Conservation (phyloP, 2,329 filamentous ascomycete genomes). For the Bimuria novae-zelandiae region DNA sequence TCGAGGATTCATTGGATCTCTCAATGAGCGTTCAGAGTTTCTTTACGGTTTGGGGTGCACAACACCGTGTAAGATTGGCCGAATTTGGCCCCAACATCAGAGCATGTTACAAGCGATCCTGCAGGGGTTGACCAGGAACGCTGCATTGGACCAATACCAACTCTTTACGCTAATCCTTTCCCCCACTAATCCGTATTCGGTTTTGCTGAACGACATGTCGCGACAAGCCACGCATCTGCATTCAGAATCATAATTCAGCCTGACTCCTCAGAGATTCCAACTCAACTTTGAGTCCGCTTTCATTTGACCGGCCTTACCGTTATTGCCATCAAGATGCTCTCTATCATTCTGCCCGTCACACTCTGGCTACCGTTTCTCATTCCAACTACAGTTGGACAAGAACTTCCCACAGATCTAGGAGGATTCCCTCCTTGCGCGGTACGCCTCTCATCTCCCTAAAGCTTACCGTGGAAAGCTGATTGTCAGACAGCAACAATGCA, state of each 20-base stretch:
- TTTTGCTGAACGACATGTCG: background rate
- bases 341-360: background rate
- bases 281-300: background rate
- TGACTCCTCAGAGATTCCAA: background rate
- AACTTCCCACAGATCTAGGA: background rate
- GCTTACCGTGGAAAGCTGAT: background rate
- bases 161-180: background rate
- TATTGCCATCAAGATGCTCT: background rate
- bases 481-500: conserved; percentile 1
- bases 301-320: background rate
- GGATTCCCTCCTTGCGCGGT: conserved; percentile 3
- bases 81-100: background rate
- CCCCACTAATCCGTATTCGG: background rate
- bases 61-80: background rate
- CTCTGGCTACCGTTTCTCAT: background rate
- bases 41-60: conserved; percentile 3
- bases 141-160: background rate
- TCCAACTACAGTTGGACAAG: background rate
- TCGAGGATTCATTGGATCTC: background rate
- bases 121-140: conserved; percentile 2
- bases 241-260: background rate
- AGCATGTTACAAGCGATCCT: background rate
- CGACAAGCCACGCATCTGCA: background rate
- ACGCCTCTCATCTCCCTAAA: background rate
- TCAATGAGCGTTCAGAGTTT: background rate